A percentile compares a stretch with the other conserved stretches of the same genome.
phyloP scores from a whole-genome alignment of 805 yeast species.

The Starmerella roubikii region DNA sequence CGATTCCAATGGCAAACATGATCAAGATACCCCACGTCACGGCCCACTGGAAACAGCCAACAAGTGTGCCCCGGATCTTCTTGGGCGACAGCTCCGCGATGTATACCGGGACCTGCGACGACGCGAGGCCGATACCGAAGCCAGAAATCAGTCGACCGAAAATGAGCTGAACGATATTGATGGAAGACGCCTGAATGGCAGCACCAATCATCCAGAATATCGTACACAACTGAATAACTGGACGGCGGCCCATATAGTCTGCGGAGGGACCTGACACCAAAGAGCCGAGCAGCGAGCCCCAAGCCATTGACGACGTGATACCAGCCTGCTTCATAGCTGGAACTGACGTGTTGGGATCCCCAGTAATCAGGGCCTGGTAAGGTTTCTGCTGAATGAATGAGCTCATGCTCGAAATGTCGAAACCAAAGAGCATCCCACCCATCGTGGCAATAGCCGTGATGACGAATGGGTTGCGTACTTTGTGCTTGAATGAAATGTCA shows the following conservation, averaged over 20 bases:
- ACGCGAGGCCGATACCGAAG: slow-evolving; percentile 50
- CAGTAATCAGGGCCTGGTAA: slow-evolving; percentile 44
- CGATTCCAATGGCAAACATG: slow-evolving; percentile 44
- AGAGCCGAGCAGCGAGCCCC: slow-evolving; percentile 65
- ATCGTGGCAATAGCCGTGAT: slow-evolving; percentile 46
- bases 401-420: slow-evolving; percentile 67
- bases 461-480: slow-evolving; percentile 42
- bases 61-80: slow-evolving; percentile 45
- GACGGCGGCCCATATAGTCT: slow-evolving; percentile 46
- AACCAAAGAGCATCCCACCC: slow-evolving; percentile 63
- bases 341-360: slow-evolving; percentile 26
- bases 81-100: slow-evolving; percentile 53
- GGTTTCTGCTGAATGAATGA: slow-evolving; percentile 42
- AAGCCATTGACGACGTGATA: slow-evolving; percentile 61
- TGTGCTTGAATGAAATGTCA: slow-evolving; percentile 21
- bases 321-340: slow-evolving; percentile 41
- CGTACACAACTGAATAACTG: slow-evolving; percentile 40
- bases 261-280: slow-evolving; percentile 37
- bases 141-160: slow-evolving; percentile 50
- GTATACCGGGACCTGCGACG: slow-evolving; percentile 54
- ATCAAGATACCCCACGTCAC: slow-evolving; percentile 52
- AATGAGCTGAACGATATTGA: slow-evolving; percentile 33
- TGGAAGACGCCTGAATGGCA: slow-evolving; percentile 37
- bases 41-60: slow-evolving; percentile 48
- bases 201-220: slow-evolving; percentile 51